Percentiles rank a stretch among this genome's conserved stretches.
Conservation (phyloP, 2,329 filamentous ascomycete genomes). For the Sporothrix phasma region DNA sequence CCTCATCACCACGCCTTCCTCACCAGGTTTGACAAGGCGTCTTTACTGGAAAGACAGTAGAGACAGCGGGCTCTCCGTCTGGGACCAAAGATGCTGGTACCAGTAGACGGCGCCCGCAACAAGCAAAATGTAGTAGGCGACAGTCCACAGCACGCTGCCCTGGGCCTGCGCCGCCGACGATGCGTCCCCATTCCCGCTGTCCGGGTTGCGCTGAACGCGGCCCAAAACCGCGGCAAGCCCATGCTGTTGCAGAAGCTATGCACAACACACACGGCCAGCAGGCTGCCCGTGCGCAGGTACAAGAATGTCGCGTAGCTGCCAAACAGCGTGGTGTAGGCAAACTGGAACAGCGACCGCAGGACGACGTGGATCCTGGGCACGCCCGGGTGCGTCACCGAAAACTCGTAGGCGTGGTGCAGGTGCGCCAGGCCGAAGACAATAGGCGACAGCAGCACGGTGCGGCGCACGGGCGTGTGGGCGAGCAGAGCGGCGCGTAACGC, state of each 20-base stretch:
- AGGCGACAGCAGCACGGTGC: slow-evolving; percentile 71
- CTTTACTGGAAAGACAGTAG: slow-evolving; percentile 27
- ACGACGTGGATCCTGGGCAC: slow-evolving; percentile 54
- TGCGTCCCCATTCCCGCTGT: slow-evolving; percentile 12
- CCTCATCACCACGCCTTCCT: not conserved
- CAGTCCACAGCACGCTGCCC: slow-evolving; percentile 50
- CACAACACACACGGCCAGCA: slow-evolving; percentile 63
- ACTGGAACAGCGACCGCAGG: slow-evolving; percentile 68
- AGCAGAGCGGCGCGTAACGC: slow-evolving; percentile 70
- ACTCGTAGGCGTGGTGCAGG: slow-evolving; percentile 93
- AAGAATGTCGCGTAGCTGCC: slow-evolving; percentile 88
- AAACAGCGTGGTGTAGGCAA: slow-evolving; percentile 85
- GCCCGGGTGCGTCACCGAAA: slow-evolving; percentile 67
- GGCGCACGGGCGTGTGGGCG: slow-evolving; percentile 44
- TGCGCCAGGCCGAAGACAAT: slow-evolving; percentile 90
- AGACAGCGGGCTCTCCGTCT: slow-evolving; percentile 55
- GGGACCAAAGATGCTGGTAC: slow-evolving; percentile 56
- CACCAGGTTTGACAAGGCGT: not conserved
- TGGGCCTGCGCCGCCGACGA: not conserved
- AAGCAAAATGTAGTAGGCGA: slow-evolving; percentile 69
- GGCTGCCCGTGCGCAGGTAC: slow-evolving; percentile 73
- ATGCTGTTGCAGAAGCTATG: slow-evolving; percentile 91
- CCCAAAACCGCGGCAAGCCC: slow-evolving; percentile 81
- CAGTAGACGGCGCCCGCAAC: slow-evolving; percentile 62
- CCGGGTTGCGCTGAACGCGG: slow-evolving; percentile 42